A percentile compares a stretch with the other conserved stretches of the same genome.
Evolutionary conservation across 2,329 filamentous ascomycete species (phyloP).

Genomic region (Stemphylium lycopersici): DNA sequence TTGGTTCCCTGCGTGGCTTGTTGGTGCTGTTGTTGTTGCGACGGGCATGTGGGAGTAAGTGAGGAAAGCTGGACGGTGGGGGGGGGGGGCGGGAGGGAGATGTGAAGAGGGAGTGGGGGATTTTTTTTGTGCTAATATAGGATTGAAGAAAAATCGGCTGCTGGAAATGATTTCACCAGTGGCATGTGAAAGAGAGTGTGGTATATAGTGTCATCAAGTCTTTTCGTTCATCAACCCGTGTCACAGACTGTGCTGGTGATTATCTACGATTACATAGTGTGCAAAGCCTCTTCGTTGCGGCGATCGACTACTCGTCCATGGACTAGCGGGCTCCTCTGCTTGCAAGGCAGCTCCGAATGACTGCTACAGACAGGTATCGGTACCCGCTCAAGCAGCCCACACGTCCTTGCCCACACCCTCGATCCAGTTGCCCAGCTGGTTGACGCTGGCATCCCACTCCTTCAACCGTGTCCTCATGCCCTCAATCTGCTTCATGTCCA

Average conservation of each 20-base stretch:
- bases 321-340: slow-evolving; percentile 5
- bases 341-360: not conserved
- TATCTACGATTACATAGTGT: slow-evolving; percentile 29
- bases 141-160: not conserved
- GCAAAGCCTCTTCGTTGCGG: slow-evolving; percentile 10
- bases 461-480: slow-evolving; percentile 86
- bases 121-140: not conserved
- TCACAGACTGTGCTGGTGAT: slow-evolving; percentile 8
- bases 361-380: not conserved
- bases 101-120: not conserved
- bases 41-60: slow-evolving; percentile 25
- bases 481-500: slow-evolving; percentile 94
- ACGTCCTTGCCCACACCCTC: slow-evolving; percentile 93
- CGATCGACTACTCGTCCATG: slow-evolving; percentile 2
- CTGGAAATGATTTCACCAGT: not conserved
- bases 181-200: not conserved
- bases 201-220: slow-evolving; percentile 10
- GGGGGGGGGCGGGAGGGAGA: too few relatives aligned
- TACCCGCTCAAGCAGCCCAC: slow-evolving; percentile 70
- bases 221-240: slow-evolving; percentile 22
- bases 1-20: slow-evolving; percentile 93
- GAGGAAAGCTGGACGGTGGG: too few relatives aligned
- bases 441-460: slow-evolving; percentile 96
- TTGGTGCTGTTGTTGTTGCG: slow-evolving; percentile 53
- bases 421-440: slow-evolving; percentile 96